Conservation (phyloP, 306 rosid species). For the Vigna nakashimae region DNA sequence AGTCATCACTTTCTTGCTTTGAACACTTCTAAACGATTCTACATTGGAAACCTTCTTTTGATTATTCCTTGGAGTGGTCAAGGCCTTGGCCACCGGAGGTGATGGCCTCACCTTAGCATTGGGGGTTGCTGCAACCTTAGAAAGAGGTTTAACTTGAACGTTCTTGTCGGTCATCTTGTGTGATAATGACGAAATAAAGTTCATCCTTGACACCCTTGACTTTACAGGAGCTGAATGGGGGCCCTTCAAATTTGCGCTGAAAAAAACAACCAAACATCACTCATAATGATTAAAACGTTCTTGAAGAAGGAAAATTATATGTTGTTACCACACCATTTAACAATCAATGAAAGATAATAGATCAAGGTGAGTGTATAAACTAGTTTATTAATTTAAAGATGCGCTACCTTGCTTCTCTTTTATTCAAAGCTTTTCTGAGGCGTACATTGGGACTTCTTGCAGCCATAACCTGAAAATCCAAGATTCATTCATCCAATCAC, state of each 20-base stretch:
- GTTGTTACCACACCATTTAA: too few relatives aligned
- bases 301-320: too few relatives aligned
- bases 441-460: slow-evolving; percentile 93
- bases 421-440: slow-evolving; percentile 59
- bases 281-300: background rate
- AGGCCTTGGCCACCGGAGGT: slow-evolving; percentile 6
- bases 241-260: slow-evolving; percentile 67
- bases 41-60: slow-evolving; percentile 60
- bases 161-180: slow-evolving; percentile 51
- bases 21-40: slow-evolving; percentile 76
- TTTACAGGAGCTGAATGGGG: slow-evolving; percentile 89
- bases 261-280: slow-evolving; percentile 12
- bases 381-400: background rate
- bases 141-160: slow-evolving; percentile 51
- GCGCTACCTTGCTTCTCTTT: slow-evolving; percentile 61
- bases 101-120: slow-evolving; percentile 66
- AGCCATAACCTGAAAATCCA: slow-evolving; percentile 81
- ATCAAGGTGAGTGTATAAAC: too few relatives aligned
- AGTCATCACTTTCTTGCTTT: slow-evolving; percentile 55
- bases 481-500: background rate
- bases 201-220: slow-evolving; percentile 79
- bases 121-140: slow-evolving; percentile 68
- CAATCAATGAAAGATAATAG: too few relatives aligned
- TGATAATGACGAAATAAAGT: slow-evolving; percentile 69
- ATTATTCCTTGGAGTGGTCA: slow-evolving; percentile 81